Evolutionary conservation across 768 basidiomycete species (phyloP).

Genomic region (Phylloporus sp.): DNA sequence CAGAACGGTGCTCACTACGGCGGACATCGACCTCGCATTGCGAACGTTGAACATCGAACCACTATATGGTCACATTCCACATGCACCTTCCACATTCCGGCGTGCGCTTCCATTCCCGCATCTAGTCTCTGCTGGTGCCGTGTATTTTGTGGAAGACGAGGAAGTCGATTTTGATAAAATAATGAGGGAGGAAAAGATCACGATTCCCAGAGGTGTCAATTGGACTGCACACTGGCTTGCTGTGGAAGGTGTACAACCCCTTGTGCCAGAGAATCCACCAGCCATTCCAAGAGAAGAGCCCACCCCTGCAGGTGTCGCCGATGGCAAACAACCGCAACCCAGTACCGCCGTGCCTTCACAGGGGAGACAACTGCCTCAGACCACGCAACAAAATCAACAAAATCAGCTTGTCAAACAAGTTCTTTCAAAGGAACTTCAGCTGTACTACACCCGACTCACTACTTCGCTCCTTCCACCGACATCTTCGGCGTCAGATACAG

Average conservation of each 20-base stretch:
- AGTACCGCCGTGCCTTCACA: constrained; percentile 20
- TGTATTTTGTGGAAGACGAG: constrained; percentile 95
- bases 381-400: constrained; percentile 51
- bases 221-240: constrained; percentile 98
- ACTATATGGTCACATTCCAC: constrained; percentile 59
- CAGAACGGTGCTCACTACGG: constrained; percentile 82
- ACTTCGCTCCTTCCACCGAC: constrained; percentile 71
- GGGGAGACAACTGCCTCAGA: constrained; percentile 22
- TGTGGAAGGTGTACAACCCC: constrained; percentile 95
- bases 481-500: constrained; percentile 42
- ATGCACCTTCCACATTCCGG: constrained; percentile 36
- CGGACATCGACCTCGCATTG: constrained; percentile 91
- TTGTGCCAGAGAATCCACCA: constrained; percentile 96
- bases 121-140: constrained; percentile 51
- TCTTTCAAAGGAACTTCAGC: constrained; percentile 87
- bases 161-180: constrained; percentile 96
- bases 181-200: constrained; percentile 80
- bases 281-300: constrained; percentile 60
- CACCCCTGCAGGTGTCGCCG: constrained; percentile 19
- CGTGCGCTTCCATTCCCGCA: constrained; percentile 46
- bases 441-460: constrained; percentile 92
- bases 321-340: constrained; percentile 27
- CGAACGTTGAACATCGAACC: constrained; percentile 96
- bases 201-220: constrained; percentile 72
- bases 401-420: constrained; percentile 87